Base-by-base conservation (phyloP, 2,329 filamentous ascomycete genomes). In the Microsporum audouinii region DNA sequence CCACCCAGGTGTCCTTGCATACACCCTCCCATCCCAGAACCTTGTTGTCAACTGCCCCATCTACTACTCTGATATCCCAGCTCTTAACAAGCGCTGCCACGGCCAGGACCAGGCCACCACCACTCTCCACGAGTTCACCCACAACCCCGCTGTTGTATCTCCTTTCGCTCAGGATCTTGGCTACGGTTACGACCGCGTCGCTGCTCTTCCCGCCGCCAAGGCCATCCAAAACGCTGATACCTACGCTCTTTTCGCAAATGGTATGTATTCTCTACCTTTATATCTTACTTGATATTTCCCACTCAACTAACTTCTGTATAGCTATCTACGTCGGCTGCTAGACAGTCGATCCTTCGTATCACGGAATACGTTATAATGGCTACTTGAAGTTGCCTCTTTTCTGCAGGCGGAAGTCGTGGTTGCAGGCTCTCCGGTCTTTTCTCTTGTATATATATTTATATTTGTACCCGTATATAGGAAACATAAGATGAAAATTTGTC, bases 201-300 rank as follows among this genome's bases (percentile, higher is more conserved):
- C 69, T 2, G 68, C 72, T 4, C 70, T 88, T 64, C 76, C 72
- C 3, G 76, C 76, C 0, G 67, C 71, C 4, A 71, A 81, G 67
- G 84, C 84, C 57, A 68, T 88, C 7, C 76, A 79, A 67, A 86
- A 88, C 64, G 86, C 86, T n/a, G 85, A 88, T 69, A 82, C 80
- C 0, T 87, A 78, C 66, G 77, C 79, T 2, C 71, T 82, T 33
- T 82, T 78, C 66, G 78, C 81, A n/a, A 81, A 82, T 65, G 78
- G 71, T 71, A 63, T 62, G 68, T 69, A 53, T 43, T 27, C 14
- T 31, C 23, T 5, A 51, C 27, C 7, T 10, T 12, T 31, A 23
- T 2, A 2, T 51, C 3, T 51, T 12, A 57, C 23, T 31, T 59
- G 17, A 41, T 45, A 5, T 36, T 29, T 31, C 27, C 14, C 10